Evolutionary conservation across 2,329 filamentous ascomycete genomes (phyloP), one percentile per base, ranked within the genome.

Genomic region (Microdochium paspali): DNA sequence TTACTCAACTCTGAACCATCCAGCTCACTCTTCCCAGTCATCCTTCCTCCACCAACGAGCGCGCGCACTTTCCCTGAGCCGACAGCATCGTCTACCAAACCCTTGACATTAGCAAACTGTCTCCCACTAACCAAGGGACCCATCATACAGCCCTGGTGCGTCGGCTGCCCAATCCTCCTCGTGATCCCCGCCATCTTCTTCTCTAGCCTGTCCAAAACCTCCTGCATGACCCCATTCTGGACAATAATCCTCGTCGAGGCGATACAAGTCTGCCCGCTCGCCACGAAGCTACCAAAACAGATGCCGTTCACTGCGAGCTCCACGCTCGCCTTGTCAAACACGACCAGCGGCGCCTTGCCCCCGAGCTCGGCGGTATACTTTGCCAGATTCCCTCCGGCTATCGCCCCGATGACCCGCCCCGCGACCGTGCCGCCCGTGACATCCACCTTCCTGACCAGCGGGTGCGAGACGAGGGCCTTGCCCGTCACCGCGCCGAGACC

Each of bases 161-260:
- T 67, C 0, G 80, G 80, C 4, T 73, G 70, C 1, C 80, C 81
- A 60, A 84, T 79, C 4, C 75, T 70, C 3, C 66, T 58, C 0
- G 66, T 56, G 25, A 80, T 76, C 4, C 71, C 76, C n/a, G 71
- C 63, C 15, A 81, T 80, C 55, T 86, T 84, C 57, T 70, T 67
- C 65, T 73, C 78, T 62, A 91, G 84, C 48, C 70, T 70, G 54
- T 76, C 67, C 43, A 88, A 61, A 56, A 90, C 80, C 57, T 76
- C 70, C 56, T 81, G 73, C 58, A 86, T 76, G 58, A 90, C 77
- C 30, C 65, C 66, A 51, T 84, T 79, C 54, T 90, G 79, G 20
- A 90, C 85, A 61, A 89, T 80, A 60, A 91, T 79, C 57, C 87
- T 77, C 32, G 85, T 88, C 46, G 83, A 83, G 6, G 85, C 85